Evolutionary conservation across 306 rosid species (phyloP).

Genomic region (Cicer bijugum): DNA sequence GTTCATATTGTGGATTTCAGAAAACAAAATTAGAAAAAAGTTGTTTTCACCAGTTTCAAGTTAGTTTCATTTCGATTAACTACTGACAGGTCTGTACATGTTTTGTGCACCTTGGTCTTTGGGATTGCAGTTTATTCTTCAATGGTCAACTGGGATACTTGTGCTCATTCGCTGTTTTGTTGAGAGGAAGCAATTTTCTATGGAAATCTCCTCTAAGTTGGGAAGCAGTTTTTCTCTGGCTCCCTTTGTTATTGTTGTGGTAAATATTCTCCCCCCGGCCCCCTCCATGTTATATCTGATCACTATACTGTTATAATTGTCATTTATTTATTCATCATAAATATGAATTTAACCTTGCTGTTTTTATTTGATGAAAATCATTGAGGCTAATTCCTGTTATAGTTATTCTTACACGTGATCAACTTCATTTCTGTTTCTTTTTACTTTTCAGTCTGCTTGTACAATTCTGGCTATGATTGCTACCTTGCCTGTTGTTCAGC

Average conservation of each 20-base stretch:
- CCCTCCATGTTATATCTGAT: neutral
- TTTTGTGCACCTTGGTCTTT: conserved; percentile 76
- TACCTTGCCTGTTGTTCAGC: conserved; percentile 89
- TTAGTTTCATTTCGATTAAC: conserved; percentile 67
- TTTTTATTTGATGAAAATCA: neutral
- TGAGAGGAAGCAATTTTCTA: conserved; percentile 77
- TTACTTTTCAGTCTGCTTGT: conserved; percentile 66
- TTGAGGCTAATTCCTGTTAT: neutral
- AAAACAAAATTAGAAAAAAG: neutral
- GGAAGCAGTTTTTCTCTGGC: conserved; percentile 94
- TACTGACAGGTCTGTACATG: conserved; percentile 81
- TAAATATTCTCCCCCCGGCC: conserved; percentile 42
- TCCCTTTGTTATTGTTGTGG: conserved; percentile 89
- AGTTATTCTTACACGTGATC: conserved; percentile 4
- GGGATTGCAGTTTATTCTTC: conserved; percentile 99
- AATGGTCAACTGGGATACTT: conserved; percentile 90
- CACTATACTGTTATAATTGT: neutral
- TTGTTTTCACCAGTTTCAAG: conserved; percentile 47
- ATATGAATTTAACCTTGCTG: neutral
- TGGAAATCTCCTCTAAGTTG: conserved; percentile 70
- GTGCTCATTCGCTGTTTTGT: conserved; percentile 84
- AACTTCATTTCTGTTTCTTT: conserved; percentile 15
- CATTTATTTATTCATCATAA: neutral
- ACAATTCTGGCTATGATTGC: conserved; percentile 91
- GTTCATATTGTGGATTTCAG: neutral